Evolutionary conservation across 371 early-diverging fungal genomes (phyloP).

Genomic region (Circinella minor): DNA sequence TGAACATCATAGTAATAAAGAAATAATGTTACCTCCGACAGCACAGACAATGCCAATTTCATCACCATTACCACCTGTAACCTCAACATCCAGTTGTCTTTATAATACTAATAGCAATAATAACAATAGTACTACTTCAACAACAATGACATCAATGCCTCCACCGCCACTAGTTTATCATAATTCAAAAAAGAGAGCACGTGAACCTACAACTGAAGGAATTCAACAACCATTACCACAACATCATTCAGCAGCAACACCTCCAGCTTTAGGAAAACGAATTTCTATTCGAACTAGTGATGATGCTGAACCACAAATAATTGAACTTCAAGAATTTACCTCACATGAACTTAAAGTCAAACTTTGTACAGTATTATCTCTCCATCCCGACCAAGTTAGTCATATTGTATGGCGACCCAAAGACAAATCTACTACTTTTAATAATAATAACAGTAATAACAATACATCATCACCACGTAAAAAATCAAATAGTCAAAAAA

Average conservation of each 20-base stretch:
- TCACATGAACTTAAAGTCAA: conserved; percentile 19
- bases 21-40: neutral
- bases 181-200: neutral
- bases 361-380: conserved; percentile 20
- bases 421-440: neutral
- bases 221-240: no score
- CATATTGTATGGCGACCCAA: conserved; percentile 26
- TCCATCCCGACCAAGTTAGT: conserved; percentile 24
- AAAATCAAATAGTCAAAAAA: conserved; percentile 2
- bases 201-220: neutral
- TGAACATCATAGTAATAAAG: neutral
- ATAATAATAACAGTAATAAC: neutral
- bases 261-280: neutral
- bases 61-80: neutral
- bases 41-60: neutral
- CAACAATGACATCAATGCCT: neutral
- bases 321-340: conserved; percentile 16
- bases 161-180: neutral
- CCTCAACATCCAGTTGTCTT: neutral
- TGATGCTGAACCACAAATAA: conserved; percentile 9
- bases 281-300: neutral
- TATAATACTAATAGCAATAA: neutral
- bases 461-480: conserved; percentile 3
- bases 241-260: no score
- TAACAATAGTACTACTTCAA: neutral